A percentile compares a stretch with the other conserved stretches of the same genome.
Evolutionary conservation across 148 eudicot species (phyloP).

Genomic region (Amaranthus palmeri): DNA sequence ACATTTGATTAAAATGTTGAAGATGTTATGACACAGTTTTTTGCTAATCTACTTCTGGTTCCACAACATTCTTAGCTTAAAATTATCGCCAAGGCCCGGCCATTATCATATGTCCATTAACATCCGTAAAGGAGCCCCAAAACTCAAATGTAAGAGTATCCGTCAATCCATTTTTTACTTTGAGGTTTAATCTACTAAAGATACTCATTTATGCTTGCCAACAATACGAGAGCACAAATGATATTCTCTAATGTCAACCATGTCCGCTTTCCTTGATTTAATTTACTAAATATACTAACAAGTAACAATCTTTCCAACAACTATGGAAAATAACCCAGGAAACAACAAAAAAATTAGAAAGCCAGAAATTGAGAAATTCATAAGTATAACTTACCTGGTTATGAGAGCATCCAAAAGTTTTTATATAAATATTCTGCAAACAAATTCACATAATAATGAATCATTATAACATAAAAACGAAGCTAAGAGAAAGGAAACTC

Average conservation of each 20-base stretch:
- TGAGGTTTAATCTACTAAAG: too few relatives aligned
- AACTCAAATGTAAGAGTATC: not conserved
- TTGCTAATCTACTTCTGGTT: not conserved
- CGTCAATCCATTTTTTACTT: too few relatives aligned
- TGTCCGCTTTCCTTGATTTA: too few relatives aligned
- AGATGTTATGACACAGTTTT: not conserved
- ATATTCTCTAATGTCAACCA: not conserved
- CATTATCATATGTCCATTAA: not conserved
- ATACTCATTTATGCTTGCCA: not conserved
- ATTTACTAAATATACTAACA: not conserved
- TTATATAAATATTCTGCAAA: slow-evolving; percentile 75
- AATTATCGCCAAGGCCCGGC: not conserved
- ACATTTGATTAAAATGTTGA: not conserved
- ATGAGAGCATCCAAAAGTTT: slow-evolving; percentile 97
- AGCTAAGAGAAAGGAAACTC: not conserved
- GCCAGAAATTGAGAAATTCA: not conserved
- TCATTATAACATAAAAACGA: not conserved
- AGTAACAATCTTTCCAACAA: not conserved
- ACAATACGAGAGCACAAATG: too few relatives aligned
- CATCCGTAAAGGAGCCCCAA: not conserved
- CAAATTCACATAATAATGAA: not conserved
- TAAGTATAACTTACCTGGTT: slow-evolving; percentile 52
- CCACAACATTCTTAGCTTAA: not conserved
- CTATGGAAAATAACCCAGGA: not conserved
- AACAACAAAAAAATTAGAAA: not conserved